Evolutionary conservation across 2,329 filamentous ascomycete genomes (phyloP), one percentile per base, ranked within the genome.

Genomic region (Colletotrichum cordylinicola): DNA sequence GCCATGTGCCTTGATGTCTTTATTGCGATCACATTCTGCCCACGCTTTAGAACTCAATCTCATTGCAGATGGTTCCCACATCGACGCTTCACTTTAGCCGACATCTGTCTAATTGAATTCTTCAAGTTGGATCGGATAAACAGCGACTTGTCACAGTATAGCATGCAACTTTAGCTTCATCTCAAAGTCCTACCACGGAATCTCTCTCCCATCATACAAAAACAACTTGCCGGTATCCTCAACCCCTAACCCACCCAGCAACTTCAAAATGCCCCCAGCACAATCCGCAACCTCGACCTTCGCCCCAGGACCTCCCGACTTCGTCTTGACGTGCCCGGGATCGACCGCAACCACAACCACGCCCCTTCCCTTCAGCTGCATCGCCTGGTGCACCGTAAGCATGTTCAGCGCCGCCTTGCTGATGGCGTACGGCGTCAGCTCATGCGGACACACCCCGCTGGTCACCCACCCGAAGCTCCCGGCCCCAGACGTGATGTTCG

Each of bases 401-500:
- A 84, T 85, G 77, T 86, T 85, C 67, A 87, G 77, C 39, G 80
- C 79, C 56, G 81, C 77, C 77, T 86, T 86, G 74, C 80, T 81
- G 37, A 84, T 75, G 62, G 81, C 81, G 77, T 87, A 88, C 29
- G 82, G 82, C 61, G 82, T 79, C 39, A 81, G 81, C 21, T 78
- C 79, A 3, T 71, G 75, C 16, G 78, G 75, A 31, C 78, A 74
- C 8, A 82, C 80, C 21, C 82, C 76, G 12, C 77, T 75, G 13
- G 81, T 29, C 16, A 75, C 33, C 71, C 55, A 69, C 7, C 9
- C 80, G 39, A 87, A 48, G 58, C 84, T 82, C 7, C 82, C 86
- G 24, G 88, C 74, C 1, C 82, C 82, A 1, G 86, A 88, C 4
- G 84, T 85, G 75, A 89, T 82, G 79, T 89, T 87, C 52, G 86